Base-by-base conservation (phyloP, 2,329 filamentous ascomycete species). In the Westerdykella aurantiaca region DNA sequence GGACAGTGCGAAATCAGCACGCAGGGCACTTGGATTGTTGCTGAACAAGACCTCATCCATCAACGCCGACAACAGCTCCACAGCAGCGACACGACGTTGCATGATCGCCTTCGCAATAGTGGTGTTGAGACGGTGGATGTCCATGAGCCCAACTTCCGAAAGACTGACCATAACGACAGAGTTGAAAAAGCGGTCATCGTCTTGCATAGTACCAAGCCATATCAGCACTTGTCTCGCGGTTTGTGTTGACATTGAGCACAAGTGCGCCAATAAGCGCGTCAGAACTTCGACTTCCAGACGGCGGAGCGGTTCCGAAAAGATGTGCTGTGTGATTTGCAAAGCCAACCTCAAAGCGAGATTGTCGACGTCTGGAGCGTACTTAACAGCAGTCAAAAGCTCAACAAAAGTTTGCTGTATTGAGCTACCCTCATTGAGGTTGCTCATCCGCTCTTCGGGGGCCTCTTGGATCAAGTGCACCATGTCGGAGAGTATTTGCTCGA, bases 1-100 rank as follows among this genome's bases (percentile, higher is more conserved):
- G 45, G 88, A 94, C 49, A 81, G 79, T 6, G 88, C 83, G 59
- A 96, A 94, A 68, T 97, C 89, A 1, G 89, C 83, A 55, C 88
- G 86, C 38, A 96, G 72, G 1, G 85, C 86, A 33, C 85, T 79
- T 0, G 88, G 87, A 37, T 83, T 81, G 38, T 89, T 86, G 53
- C 81, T 86, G 39, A 95, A 78, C 7, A 96, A 72, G 0, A 90
- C 80, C 35, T 88, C 79, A 52, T 93, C 85, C 50, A 95, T 74
- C 35, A 96, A 74, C 35, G 83, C 82, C 41, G 84, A 81, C n/a
- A 97, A 75, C 61, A 95, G 86, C 44, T 88, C 81, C 3, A 96
- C 70, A 1, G 86, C 87, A 17, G 78, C 77, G 6, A 82, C 76
- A 49, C 89, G 87, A 46, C 82, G 81, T 44, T 83, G 77, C 43